These are phyloP conservation scores for Penicillium crystallinum DNA, from an alignment of 495 filamentous ascomycete species.

Conservation along the genomic window DNA sequence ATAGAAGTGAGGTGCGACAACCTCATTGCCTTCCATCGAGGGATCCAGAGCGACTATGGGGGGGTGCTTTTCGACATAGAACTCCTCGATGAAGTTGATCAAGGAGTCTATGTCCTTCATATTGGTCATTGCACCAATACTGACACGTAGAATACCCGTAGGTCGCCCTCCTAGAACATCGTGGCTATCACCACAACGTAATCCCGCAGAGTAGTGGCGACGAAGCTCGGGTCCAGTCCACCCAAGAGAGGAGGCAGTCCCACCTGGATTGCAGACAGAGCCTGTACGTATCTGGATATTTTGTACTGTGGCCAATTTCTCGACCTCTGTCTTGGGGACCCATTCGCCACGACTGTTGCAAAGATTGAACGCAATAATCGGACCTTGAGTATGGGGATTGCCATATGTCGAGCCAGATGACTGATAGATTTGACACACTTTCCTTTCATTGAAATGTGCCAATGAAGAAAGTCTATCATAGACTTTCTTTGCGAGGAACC, in stretches of 20 bases:
- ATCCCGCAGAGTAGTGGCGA: slow-evolving; percentile 72
- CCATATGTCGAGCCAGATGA: slow-evolving; percentile 34
- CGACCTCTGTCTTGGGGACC: slow-evolving; percentile 77
- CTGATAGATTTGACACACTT: slow-evolving; percentile 65
- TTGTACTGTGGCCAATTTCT: slow-evolving; percentile 73
- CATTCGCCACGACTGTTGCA: slow-evolving; percentile 60
- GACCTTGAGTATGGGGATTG: slow-evolving; percentile 54
- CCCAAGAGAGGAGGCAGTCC: slow-evolving; percentile 62
- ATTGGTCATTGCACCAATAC: slow-evolving; percentile 85
- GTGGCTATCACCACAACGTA: slow-evolving; percentile 72
- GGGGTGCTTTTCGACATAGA: slow-evolving; percentile 56
- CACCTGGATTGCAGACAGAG: slow-evolving; percentile 87
- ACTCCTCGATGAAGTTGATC: slow-evolving; percentile 67
- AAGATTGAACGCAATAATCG: slow-evolving; percentile 81
- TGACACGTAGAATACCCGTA: slow-evolving; percentile 79
- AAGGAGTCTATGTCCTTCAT: slow-evolving; percentile 67
- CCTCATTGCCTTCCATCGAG: slow-evolving; percentile 9
- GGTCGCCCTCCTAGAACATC: slow-evolving; percentile 79
- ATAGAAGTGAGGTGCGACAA: slow-evolving; percentile 28
- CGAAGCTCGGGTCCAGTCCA: slow-evolving; percentile 75
- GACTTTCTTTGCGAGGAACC: slow-evolving; percentile 55
- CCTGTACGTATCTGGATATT: slow-evolving; percentile 80
- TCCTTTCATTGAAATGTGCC: slow-evolving; percentile 60
- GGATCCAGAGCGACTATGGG: slow-evolving; percentile 21
- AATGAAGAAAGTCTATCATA: slow-evolving; percentile 54